Base-by-base conservation (phyloP, 2,329 filamentous ascomycete genomes). In the Fusarium sp. region DNA sequence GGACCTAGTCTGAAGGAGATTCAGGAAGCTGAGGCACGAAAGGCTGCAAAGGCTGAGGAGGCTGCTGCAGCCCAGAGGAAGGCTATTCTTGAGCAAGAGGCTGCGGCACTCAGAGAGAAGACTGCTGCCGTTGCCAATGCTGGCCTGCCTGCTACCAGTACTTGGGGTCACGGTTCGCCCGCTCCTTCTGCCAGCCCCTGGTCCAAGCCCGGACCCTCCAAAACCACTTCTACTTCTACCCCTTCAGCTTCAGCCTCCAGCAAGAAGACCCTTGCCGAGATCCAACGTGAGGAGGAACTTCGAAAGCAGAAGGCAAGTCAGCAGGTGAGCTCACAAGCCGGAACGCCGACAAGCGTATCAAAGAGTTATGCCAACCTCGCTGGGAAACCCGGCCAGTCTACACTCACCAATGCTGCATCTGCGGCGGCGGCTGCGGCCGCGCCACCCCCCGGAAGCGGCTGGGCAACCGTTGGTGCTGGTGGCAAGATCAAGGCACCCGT, bases 361-460 rank as follows among this genome's bases (percentile, higher is more conserved):
- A 98, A 98, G 86, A 93, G 96, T 63, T 98, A 98, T 82, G 96
- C 96, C 26, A 96, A 98, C 81, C 90, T 99, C 35, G 96, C 96
- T 12, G 91, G 94, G 81, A 98, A 98, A 86, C 87, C 83, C 8
- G 87, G 79, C 20, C 80, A 80, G 38, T 53, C 75, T 26, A 82
- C 85, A 28, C 82, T 81, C 67, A 75, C 82, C 28, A 82, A 83
- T 12, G 78, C 85, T 63, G 79, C 85, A 28, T 79, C 85, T 32
- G 82, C 85, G 60, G 78, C 85, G 28, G 79, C 84, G n/a, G 82
- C 72, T 5, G 74, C 74, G 11, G 73, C 73, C 8, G 69, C 83
- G 38, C 75, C 81, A 26, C 77, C 80, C 28, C 75, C 79, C n/a
- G 82, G 80, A 58, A 81, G 80, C 64, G 94, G 95, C 4, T 99